Evolutionary conservation across 1,284 basidiomycete genomes (phyloP), one percentile per base, ranked within the genome.

Genomic region (Irpex sp.): DNA sequence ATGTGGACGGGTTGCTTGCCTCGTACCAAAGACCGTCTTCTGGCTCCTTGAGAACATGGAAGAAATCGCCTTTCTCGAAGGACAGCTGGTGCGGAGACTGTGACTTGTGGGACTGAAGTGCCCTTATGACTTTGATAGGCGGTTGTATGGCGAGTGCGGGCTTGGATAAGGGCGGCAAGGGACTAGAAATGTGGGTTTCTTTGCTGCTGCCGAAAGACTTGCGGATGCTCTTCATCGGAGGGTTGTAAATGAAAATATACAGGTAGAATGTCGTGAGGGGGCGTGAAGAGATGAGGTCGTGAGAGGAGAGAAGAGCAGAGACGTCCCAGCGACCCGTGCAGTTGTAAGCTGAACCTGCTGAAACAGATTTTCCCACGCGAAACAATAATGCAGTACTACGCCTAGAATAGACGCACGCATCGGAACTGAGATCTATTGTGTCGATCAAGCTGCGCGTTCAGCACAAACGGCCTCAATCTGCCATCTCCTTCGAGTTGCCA

Each of bases 51-150:
- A 94, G 82, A 64, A 99, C 96, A 78, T 98, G 94, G 81, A 98
- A 98, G 78, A 98, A 98, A 79, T 99, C 97, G 66, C 97, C 97
- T 77, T 93, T 92, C 68, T 87, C 82, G 75, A 98, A 99, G 52
- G 92, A 88, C 61, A 99, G 86, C 73, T 98, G 92, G 72, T 94
- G 90, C 0, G 95, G 93, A 0, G 89, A 86, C 62, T 84, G 82
- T 1, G 93, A 87, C 52, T 84, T 79, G 78, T 96, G 89, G 19
- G 84, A 75, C 31, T 83, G 76, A 66, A 92, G 81, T 4, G 97
- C 96, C 64, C 93, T 90, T 72, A 99, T 97, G 73, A 98, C 96
- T 75, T 96, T 97, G 78, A 97, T 93, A 0, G 97, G 96, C 1
- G 96, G 96, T 4, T 88, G 78, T 64, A 93, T 86, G 56, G 89